Conservation (phyloP, 2,329 filamentous ascomycete species). For the Chlorencoelia australis region DNA sequence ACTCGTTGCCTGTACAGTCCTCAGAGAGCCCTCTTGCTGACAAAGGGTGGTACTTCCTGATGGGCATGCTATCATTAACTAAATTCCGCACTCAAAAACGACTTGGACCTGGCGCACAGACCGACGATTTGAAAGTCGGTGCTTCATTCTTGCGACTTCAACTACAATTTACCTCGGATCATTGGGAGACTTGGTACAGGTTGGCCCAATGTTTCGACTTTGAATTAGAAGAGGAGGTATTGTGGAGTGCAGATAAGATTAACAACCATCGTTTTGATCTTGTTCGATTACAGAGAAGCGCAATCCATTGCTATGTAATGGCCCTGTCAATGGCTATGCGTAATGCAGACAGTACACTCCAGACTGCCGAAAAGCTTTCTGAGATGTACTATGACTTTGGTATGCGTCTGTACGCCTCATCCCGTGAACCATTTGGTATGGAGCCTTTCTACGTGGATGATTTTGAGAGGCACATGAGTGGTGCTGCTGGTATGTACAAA, state of each 20-base stretch:
- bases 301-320: conserved; percentile 45
- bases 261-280: conserved; percentile 29
- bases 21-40: conserved; percentile 63
- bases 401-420: conserved; percentile 57
- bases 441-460: conserved; percentile 52
- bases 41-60: conserved; percentile 84
- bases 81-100: conserved; percentile 50
- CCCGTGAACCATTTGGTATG: conserved; percentile 58
- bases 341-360: conserved; percentile 41
- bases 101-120: conserved; percentile 26
- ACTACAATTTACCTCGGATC: conserved; percentile 27
- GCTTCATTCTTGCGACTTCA: conserved; percentile 30
- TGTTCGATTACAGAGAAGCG: conserved; percentile 26
- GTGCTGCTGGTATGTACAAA: conserved; percentile 46
- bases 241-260: conserved; percentile 32
- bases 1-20: conserved; percentile 58
- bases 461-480: conserved; percentile 50
- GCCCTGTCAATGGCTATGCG: conserved; percentile 52
- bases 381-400: conserved; percentile 62
- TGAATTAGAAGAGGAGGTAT: conserved; percentile 31
- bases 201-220: conserved; percentile 32
- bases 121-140: conserved; percentile 29
- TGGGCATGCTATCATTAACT: conserved; percentile 78
- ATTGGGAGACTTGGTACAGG: conserved; percentile 34
- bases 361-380: conserved; percentile 46